A percentile compares a stretch with the other conserved stretches of the same genome.
phyloP scores from a whole-genome alignment of 2,329 filamentous ascomycete genomes.

The Fusarium sp. region DNA sequence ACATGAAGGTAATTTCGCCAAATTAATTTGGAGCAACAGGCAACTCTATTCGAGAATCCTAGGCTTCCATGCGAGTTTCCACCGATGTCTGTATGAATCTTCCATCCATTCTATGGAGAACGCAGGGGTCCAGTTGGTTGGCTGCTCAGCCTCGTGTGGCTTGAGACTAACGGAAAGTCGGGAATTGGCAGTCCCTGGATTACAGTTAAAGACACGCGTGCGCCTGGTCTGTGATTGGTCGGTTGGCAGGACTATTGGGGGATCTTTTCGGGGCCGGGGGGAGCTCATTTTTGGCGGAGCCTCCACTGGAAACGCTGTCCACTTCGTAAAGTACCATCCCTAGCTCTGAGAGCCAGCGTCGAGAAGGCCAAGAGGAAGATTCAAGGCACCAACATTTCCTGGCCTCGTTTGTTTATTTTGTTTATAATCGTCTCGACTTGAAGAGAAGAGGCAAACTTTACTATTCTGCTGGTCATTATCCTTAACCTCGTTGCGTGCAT shows the following conservation, averaged over 20 bases:
- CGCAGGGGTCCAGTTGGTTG: not conserved
- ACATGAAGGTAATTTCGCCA: not conserved
- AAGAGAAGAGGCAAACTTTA: too few species aligned
- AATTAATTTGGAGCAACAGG: not conserved
- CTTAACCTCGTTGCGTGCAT: not conserved
- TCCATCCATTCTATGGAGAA: slow-evolving; percentile 1
- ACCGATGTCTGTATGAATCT: slow-evolving; percentile 7
- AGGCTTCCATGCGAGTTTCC: slow-evolving; percentile 8
- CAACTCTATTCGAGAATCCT: not conserved
- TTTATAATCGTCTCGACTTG: not conserved
- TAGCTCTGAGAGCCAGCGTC: slow-evolving; percentile 19
- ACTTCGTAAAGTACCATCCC: slow-evolving; percentile 28
- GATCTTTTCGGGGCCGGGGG: slow-evolving; percentile 12
- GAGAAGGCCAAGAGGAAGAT: slow-evolving; percentile 11
- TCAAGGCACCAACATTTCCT: slow-evolving; percentile 17
- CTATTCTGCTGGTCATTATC: not conserved
- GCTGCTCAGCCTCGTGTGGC: slow-evolving; percentile 22
- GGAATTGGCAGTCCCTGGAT: slow-evolving; percentile 9
- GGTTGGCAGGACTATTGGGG: slow-evolving; percentile 1
- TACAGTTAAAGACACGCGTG: not conserved
- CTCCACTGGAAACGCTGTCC: slow-evolving; percentile 41
- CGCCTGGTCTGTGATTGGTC: not conserved
- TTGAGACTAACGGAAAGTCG: not conserved
- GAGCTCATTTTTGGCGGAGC: slow-evolving; percentile 33
- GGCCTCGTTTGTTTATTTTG: slow-evolving; percentile 5